Conservation (phyloP, 257 asterid species). For the Solanum sejunctum region DNA sequence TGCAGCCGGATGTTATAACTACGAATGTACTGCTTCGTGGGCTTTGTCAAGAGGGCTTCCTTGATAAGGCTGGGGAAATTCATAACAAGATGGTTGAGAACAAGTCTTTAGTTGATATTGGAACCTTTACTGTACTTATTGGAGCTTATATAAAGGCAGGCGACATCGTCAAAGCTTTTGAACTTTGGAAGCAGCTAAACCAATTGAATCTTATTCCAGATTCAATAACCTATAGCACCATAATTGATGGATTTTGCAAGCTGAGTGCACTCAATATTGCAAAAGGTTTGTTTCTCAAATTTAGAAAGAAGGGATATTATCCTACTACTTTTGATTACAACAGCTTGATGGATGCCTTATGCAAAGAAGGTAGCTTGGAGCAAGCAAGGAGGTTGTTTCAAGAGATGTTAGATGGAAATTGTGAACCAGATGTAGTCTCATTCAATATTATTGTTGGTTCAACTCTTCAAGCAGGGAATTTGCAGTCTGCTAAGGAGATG, state of each 20-base stretch:
- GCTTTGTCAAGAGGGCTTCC: conserved; percentile 44
- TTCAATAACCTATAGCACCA: conserved; percentile 23
- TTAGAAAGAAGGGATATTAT: conserved; percentile 30
- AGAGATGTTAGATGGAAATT: conserved; percentile 31
- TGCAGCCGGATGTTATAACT: conserved; percentile 46
- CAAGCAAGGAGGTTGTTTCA: conserved; percentile 46
- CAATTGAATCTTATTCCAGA: conserved; percentile 35
- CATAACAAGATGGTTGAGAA: conserved; percentile 27
- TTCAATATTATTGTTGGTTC: conserved; percentile 49
- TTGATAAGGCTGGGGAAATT: conserved; percentile 35
- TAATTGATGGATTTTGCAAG: conserved; percentile 53
- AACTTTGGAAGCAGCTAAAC: conserved; percentile 34
- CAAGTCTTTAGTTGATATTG: conserved; percentile 18
- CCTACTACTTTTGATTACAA: conserved; percentile 43
- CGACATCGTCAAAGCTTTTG: conserved; percentile 35
- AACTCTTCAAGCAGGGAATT: conserved; percentile 37
- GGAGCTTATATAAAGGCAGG: conserved; percentile 46
- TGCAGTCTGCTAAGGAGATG: conserved; percentile 33
- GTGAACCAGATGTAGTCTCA: conserved; percentile 42
- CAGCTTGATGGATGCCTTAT: conserved; percentile 46
- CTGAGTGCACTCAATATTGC: conserved; percentile 39
- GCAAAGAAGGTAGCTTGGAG: conserved; percentile 52
- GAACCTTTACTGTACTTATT: conserved; percentile 27
- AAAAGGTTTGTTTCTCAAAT: conserved; percentile 46
- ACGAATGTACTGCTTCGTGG: conserved; percentile 37